Conservation (phyloP, 2,329 filamentous ascomycete species). For the Magnaporthiopsis rhizophila region DNA sequence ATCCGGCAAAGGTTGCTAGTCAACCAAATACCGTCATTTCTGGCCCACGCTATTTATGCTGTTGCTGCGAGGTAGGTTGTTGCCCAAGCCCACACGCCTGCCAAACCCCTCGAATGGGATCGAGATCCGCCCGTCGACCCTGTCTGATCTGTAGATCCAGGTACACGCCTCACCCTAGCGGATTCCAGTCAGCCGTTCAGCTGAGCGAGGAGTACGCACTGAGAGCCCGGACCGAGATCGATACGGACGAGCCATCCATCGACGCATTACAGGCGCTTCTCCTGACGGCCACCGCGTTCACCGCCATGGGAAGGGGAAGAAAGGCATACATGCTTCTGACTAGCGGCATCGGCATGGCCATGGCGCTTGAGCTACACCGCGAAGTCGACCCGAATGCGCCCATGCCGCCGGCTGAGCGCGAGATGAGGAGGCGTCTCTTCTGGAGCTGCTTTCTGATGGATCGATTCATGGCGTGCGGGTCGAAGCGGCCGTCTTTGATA, state of each 20-base stretch:
- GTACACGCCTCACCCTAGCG: conserved; percentile 60
- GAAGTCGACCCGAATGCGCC: conserved; percentile 59
- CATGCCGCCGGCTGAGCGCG: conserved; percentile 60
- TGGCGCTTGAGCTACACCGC: conserved; percentile 72
- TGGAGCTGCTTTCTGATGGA: conserved; percentile 87
- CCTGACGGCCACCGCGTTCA: conserved; percentile 67
- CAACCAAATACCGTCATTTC: conserved; percentile 52
- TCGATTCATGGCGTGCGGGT: conserved; percentile 73
- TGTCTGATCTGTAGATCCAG: conserved; percentile 31
- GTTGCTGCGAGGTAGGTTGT: conserved; percentile 50
- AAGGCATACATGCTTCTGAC: conserved; percentile 82
- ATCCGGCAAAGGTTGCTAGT: conserved; percentile 64
- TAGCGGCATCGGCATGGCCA: conserved; percentile 72
- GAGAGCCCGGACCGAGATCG: conserved; percentile 61
- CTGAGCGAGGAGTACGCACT: conserved; percentile 65
- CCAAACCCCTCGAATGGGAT: not conserved
- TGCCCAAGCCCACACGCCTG: not conserved
- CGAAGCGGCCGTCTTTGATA: conserved; percentile 72
- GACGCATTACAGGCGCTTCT: conserved; percentile 70
- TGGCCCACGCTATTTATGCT: conserved; percentile 51
- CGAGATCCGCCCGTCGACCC: conserved; percentile 1
- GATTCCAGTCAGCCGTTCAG: conserved; percentile 58
- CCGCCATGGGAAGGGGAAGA: conserved; percentile 70
- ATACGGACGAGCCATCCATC: conserved; percentile 73
- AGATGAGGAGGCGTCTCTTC: conserved; percentile 72